Evolutionary conservation across 192 early-diverging fungal genomes (phyloP).

Genomic region (Coemansia nantahalensis): DNA sequence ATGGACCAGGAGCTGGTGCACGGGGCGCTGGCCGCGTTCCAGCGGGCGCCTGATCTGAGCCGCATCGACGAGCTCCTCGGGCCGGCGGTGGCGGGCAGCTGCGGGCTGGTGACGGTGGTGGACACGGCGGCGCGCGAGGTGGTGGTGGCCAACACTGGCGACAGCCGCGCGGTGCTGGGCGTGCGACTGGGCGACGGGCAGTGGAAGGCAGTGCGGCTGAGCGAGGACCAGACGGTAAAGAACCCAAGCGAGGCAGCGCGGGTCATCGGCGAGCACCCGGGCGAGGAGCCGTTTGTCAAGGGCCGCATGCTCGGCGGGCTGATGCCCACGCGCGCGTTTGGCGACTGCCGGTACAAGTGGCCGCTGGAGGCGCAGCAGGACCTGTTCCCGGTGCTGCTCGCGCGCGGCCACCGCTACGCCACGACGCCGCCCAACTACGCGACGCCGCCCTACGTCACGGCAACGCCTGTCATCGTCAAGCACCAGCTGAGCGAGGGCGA

Average conservation of each 20-base stretch:
- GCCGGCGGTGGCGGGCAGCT: slow-evolving; percentile 36
- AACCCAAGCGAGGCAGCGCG: slow-evolving; percentile 57
- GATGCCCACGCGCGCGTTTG: slow-evolving; percentile 62
- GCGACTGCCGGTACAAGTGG: slow-evolving; percentile 75
- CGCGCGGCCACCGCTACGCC: slow-evolving; percentile 42
- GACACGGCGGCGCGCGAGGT: slow-evolving; percentile 29
- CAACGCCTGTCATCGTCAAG: slow-evolving; percentile 65
- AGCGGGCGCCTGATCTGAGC: slow-evolving; percentile 8
- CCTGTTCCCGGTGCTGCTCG: slow-evolving; percentile 28
- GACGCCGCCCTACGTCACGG: slow-evolving; percentile 75
- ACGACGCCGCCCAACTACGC: slow-evolving; percentile 53
- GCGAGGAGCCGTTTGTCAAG: slow-evolving; percentile 60
- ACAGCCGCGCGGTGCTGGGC: slow-evolving; percentile 46
- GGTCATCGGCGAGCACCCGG: slow-evolving; percentile 67
- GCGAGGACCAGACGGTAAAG: slow-evolving; percentile 58
- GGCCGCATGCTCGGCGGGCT: slow-evolving; percentile 61
- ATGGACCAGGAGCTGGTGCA: slow-evolving; percentile 27
- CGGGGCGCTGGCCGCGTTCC: slow-evolving; percentile 25
- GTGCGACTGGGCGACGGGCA: slow-evolving; percentile 34
- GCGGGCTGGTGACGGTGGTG: slow-evolving; percentile 39
- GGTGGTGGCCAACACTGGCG: slow-evolving; percentile 40
- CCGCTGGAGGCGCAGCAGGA: slow-evolving; percentile 56
- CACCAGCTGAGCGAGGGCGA: slow-evolving; percentile 61
- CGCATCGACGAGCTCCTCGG: slow-evolving; percentile 33
- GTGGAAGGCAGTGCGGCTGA: slow-evolving; percentile 59